Evolutionary conservation across 345 rosid genomes (phyloP), one percentile per base, ranked within the genome.

Genomic region (Brassica incana): DNA sequence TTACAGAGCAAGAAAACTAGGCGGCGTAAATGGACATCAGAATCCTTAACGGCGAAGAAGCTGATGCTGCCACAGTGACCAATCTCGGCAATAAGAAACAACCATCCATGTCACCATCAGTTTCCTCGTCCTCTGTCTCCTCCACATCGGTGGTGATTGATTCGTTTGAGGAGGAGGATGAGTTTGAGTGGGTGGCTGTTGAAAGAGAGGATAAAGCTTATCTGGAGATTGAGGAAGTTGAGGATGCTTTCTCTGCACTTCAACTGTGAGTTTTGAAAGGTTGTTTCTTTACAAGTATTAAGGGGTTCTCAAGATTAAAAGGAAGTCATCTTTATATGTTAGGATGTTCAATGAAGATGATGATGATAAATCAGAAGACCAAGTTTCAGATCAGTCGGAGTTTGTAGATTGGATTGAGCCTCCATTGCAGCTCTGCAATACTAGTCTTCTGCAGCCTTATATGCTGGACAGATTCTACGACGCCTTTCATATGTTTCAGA

Each of bases 181-280:
- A 91, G 8, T 88, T 75, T 77, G 95, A 88, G 11, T 88, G 93
- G 95, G 95, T 94, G 35, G 72, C 82, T 52, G 83, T 87, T 50
- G 90, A 81, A 65, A 86, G 80, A 76, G 71, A 82, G 64, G 78
- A 87, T 2, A 78, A 88, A 77, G 88, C 85, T 81, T 20, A 20
- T 20, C 99, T 98, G 66, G 89, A 94, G 15, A 6, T 77, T 14
- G 93, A 87, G 3, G 99, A 95, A 86, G 94, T 95, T 65, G 85
- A 89, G 3, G 73, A 65, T 3, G 98, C 95, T 65, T 86, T 92
- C 76, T 89, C 97, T 79, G 91, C 98, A 14, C 84, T 95, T 70
- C 86, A 83, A 25, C 84, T 83, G 99, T 94, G 76, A 80, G 91
- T 2, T 40, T 20, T 23, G 8, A 45, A 72, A 16, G 16, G 2